Base-by-base conservation (phyloP, 768 basidiomycete species). In the Mycena filopes region DNA sequence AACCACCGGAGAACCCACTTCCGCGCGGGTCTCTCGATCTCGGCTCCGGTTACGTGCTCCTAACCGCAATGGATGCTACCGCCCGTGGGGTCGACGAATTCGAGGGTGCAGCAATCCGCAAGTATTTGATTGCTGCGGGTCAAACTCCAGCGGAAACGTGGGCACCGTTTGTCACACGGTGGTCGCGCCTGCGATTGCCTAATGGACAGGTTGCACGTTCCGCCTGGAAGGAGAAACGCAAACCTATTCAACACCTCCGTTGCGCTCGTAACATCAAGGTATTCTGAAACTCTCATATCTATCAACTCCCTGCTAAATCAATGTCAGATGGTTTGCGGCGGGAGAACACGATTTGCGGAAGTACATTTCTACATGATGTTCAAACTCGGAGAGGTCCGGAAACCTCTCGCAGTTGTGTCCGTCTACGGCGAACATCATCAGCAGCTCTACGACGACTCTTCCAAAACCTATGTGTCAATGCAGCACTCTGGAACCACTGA, bases 31-130 rank as follows among this genome's bases (percentile, higher is more conserved):
- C 66, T 0, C 15, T 47, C 12, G 66, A 60, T 41, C 55, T 73
- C 46, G 70, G 73, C 9, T 28, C 50, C 15, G 71, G 65, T 40
- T 72, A 62, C 56, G 46, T 51, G n/a, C 20, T 65, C 50, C 65
- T 60, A 1, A n/a, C 36, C 7, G 70, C 73, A 13, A 50, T 60
- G 28, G 74, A 75, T 46, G 64, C 46, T 28, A 57, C 53, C 31
- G 16, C 40, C 20, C 63, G 36, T 25, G 13, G 29, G n/a, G 66
- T 67, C 28, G 53, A 25, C 5, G 26, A 60, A 2, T n/a, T 26
- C n/a, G 60, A 65, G 68, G 55, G 15, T 15, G 45, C 33, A 21
- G 43, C 67, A 21, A 38, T 68, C n/a, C 29, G n/a, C 12, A 16
- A 7, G 20, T 65, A 55, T 40, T 29, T 50, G 9, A 21, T 33